These are phyloP conservation scores for Grigorovia transvaalensis DNA, from an alignment of 805 yeast species.

Conservation along the genomic window DNA sequence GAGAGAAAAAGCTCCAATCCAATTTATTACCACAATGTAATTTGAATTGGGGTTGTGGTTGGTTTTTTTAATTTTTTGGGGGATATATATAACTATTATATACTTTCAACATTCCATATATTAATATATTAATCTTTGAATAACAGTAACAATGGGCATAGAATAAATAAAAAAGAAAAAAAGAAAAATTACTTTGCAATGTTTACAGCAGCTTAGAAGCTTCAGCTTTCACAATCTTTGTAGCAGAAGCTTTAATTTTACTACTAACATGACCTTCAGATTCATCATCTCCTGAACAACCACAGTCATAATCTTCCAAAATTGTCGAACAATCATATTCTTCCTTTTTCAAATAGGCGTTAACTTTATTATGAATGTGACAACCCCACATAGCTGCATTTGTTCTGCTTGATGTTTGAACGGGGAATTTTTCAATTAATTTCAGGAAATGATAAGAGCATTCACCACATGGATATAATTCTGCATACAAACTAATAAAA, in stretches of 20 bases:
- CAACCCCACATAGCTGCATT: constrained; percentile 96
- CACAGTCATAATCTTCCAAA: constrained; percentile 89
- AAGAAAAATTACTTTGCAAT: background rate
- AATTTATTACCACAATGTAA: no score
- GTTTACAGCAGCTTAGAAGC: background rate
- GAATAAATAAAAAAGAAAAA: no score
- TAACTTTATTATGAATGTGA: constrained; percentile 79
- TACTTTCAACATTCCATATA: no score
- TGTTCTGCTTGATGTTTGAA: constrained; percentile 66
- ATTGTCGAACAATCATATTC: constrained; percentile 78
- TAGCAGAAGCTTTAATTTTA: background rate
- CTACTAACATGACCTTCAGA: background rate
- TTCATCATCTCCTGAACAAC: constrained; percentile 70
- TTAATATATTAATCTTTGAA: no score
- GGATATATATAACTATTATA: no score
- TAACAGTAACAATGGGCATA: no score
- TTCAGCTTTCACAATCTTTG: background rate
- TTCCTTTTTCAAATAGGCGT: constrained; percentile 55
- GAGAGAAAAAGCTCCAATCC: no score
- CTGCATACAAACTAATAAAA: constrained; percentile 68
- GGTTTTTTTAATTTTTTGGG: no score
- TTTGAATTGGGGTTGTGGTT: no score
- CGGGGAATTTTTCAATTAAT: constrained; percentile 64
- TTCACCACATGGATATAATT: constrained; percentile 94
- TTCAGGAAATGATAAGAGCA: constrained; percentile 86